phyloP scores from a whole-genome alignment of 2,329 filamentous ascomycete species.

The Ceratocystis papillata region DNA sequence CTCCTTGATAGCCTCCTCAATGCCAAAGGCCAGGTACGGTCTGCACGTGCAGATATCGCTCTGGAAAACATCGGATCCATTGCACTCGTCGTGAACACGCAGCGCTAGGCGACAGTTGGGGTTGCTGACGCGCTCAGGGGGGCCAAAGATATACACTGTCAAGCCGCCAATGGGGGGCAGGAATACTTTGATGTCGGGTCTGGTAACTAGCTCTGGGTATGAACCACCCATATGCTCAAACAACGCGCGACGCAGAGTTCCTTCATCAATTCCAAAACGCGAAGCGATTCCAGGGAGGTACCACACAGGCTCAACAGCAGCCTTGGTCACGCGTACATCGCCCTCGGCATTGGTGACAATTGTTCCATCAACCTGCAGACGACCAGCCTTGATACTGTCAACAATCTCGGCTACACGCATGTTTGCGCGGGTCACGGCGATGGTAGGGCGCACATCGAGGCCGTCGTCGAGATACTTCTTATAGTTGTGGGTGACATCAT shows the following conservation, averaged over 20 bases:
- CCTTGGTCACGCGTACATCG: slow-evolving; percentile 88
- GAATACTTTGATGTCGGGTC: slow-evolving; percentile 89
- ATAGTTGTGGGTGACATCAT: slow-evolving; percentile 36
- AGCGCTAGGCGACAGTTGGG: slow-evolving; percentile 69
- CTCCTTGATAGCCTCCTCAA: slow-evolving; percentile 94
- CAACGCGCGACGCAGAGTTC: slow-evolving; percentile 68
- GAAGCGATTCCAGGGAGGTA: slow-evolving; percentile 81
- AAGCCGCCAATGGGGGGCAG: slow-evolving; percentile 86
- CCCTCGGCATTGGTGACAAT: slow-evolving; percentile 78
- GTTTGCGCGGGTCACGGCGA: slow-evolving; percentile 82
- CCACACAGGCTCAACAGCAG: slow-evolving; percentile 92
- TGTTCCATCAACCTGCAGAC: slow-evolving; percentile 70
- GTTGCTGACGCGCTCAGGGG: slow-evolving; percentile 87
- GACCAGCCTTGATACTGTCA: slow-evolving; percentile 69
- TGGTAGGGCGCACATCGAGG: slow-evolving; percentile 67
- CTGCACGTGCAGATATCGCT: slow-evolving; percentile 96
- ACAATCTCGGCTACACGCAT: slow-evolving; percentile 92
- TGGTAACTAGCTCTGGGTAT: slow-evolving; percentile 92
- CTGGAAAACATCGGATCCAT: slow-evolving; percentile 93
- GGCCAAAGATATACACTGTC: slow-evolving; percentile 94
- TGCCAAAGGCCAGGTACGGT: slow-evolving; percentile 91
- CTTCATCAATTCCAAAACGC: slow-evolving; percentile 89
- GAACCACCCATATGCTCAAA: slow-evolving; percentile 95
- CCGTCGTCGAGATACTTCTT: slow-evolving; percentile 18
- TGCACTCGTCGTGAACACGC: slow-evolving; percentile 74